Evolutionary conservation across 164 flowering plant genomes (phyloP).

Genomic region (Nymphaea colorata): DNA sequence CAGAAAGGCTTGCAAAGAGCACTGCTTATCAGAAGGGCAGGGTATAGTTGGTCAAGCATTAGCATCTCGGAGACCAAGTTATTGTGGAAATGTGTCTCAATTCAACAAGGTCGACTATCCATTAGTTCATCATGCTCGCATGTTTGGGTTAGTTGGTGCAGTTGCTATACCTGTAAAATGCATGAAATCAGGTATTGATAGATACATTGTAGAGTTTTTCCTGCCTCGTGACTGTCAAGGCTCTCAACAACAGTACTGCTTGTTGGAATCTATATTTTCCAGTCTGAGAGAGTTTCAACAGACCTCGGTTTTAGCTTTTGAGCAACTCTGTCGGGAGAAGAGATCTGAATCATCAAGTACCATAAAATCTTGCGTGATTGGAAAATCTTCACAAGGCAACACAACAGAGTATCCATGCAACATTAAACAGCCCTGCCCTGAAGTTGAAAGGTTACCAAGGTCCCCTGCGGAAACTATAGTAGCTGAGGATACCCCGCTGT

Average conservation of each 20-base stretch:
- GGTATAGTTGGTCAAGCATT: constrained; percentile 1
- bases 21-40: background rate
- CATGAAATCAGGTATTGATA: background rate
- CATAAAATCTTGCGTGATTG: background rate
- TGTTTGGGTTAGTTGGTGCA: background rate
- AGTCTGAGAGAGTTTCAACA: background rate
- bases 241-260: background rate
- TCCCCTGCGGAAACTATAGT: background rate
- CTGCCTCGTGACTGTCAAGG: background rate
- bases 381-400: background rate
- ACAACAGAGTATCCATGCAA: background rate
- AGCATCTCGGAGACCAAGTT: background rate
- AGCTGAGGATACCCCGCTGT: background rate
- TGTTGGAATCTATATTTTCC: background rate
- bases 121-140: background rate
- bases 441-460: background rate
- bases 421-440: background rate
- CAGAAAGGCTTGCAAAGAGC: constrained; percentile 1
- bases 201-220: background rate
- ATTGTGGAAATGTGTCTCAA: background rate
- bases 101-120: background rate
- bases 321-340: background rate
- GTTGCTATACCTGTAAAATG: constrained; percentile 1
- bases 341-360: background rate
- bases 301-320: background rate